Base-by-base conservation (phyloP, 225 moss, liverwort and hornwort genomes). In the Rhytidiadelphus loreus region DNA sequence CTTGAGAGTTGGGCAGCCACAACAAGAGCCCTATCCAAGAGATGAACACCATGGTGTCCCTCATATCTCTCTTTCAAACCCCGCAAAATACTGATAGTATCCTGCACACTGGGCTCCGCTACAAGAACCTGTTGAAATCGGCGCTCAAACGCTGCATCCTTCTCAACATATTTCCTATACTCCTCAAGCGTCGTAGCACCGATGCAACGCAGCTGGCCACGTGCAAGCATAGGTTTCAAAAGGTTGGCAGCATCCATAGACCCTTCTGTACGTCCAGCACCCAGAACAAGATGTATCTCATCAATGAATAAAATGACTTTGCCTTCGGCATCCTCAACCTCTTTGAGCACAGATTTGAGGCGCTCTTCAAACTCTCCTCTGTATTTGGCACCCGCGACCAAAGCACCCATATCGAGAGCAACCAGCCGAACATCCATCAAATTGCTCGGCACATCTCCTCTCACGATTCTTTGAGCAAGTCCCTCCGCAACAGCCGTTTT, bases 241-340 rank as follows among this genome's bases (percentile, higher is more conserved):
- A 98, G 93, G 82, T 98, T 98, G 53, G 97, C 97, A n/a, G 98
- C 97, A 92, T 98, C 98, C 98, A 98, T 98, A 10, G 98, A 96
- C 16, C 98, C 97, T 79, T 97, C 97, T 26, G 96, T 85, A 46
- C 92, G 92, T 37, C 97, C 97, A 64, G 98, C 96, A 62, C 97
- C 98, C 35, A 97, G 94, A 43, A 99, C 96, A 50, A 99, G 93
- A 87, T 99, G 97, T 39, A 99, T 97, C 88, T 99, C 97, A 82
- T 99, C 98, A 59, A 97, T 97, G 88, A 97, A 99, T 2, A 99
- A 80, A 83, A 99, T 96, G 14, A 99, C 98, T 81, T 96, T 99
- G 77, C 98, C 96, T 25, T 87, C 89, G 8, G 98, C 95, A 2
- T 99, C 98, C 77, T 99, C 96, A 77, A 99, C 98, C 90, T 99